Evolutionary conservation across 2,329 filamentous ascomycete genomes (phyloP).

Genomic region (Talaromyces sp.): DNA sequence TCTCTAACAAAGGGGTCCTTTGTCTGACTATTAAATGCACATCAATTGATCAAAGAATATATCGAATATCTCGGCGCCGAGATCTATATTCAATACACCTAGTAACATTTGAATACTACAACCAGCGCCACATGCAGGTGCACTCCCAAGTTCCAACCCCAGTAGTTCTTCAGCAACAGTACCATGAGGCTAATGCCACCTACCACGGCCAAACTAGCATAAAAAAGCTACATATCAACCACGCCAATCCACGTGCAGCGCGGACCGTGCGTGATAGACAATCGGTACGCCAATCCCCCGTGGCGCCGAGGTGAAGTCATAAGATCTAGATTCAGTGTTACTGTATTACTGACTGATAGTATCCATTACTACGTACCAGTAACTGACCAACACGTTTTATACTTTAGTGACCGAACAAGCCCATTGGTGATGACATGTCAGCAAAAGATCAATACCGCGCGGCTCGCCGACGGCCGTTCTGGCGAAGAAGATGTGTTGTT

Average conservation of each 20-base stretch:
- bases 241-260: not conserved
- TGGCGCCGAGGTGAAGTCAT: not conserved
- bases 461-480: no score
- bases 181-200: not conserved
- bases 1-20: not conserved
- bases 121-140: not conserved
- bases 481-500: not conserved
- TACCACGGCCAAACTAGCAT: not conserved
- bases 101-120: not conserved
- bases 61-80: no score
- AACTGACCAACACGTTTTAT: not conserved
- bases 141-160: not conserved
- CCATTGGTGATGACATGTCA: not conserved
- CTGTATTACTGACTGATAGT: not conserved
- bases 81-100: not conserved
- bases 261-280: not conserved
- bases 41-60: not conserved
- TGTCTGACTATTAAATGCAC: not conserved
- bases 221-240: no score
- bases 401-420: not conserved
- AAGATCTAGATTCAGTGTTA: not conserved
- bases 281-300: not conserved
- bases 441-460: no score
- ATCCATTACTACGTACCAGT: no score
- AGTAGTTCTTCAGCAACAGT: not conserved